Percentiles rank a stretch among this genome's conserved stretches.
Evolutionary conservation across 495 filamentous ascomycete genomes (phyloP).

Genomic region (Lepraria neglecta): DNA sequence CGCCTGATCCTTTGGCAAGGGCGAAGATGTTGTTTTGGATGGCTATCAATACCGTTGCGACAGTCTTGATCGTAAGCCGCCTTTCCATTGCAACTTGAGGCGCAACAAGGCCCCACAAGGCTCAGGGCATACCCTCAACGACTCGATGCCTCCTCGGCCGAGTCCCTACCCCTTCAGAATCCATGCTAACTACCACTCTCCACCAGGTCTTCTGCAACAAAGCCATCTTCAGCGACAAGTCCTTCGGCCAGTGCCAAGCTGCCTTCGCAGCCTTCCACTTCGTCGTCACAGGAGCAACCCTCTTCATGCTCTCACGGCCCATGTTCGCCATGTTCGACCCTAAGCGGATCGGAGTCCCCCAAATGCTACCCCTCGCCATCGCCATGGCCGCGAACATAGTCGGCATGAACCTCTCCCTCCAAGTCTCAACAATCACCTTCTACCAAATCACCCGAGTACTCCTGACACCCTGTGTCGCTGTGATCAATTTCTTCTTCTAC

Average conservation of each 20-base stretch:
- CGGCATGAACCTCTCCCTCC: slow-evolving; percentile 66
- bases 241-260: slow-evolving; percentile 59
- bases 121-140: background rate
- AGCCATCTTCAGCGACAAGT: slow-evolving; percentile 61
- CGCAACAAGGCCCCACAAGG: background rate
- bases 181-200: slow-evolving; percentile 6
- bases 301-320: slow-evolving; percentile 60
- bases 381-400: slow-evolving; percentile 63
- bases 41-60: slow-evolving; percentile 27
- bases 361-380: slow-evolving; percentile 59
- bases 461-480: slow-evolving; percentile 61
- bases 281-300: slow-evolving; percentile 58
- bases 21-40: slow-evolving; percentile 27
- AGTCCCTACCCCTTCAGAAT: background rate
- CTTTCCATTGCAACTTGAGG: background rate
- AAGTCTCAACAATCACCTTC: slow-evolving; percentile 65
- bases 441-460: slow-evolving; percentile 69
- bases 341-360: slow-evolving; percentile 45
- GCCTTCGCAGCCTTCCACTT: slow-evolving; percentile 71
- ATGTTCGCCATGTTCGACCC: slow-evolving; percentile 54
- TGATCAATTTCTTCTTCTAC: slow-evolving; percentile 63
- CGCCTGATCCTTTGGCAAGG: slow-evolving; percentile 21
- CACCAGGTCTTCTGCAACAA: slow-evolving; percentile 70
- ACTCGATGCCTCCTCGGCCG: background rate
- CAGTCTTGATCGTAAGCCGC: slow-evolving; percentile 27